These are phyloP conservation scores for Xanthoconium purpureum DNA, from an alignment of 768 basidiomycete genomes.

Conservation along the genomic window DNA sequence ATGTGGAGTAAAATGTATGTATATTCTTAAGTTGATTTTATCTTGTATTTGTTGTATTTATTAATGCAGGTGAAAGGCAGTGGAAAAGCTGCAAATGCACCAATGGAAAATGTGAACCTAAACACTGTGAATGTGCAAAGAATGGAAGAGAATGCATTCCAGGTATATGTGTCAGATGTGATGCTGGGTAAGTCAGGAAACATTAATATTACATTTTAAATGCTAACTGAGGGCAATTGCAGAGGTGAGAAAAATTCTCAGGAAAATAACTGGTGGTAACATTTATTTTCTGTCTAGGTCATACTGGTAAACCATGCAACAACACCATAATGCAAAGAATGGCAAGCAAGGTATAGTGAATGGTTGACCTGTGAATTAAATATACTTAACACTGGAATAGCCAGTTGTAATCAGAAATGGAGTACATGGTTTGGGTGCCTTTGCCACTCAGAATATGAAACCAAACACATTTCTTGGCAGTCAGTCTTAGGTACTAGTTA, in stretches of 20 bases:
- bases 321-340: slow-evolving; percentile 31
- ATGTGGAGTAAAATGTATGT: slow-evolving; percentile 43
- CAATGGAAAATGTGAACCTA: slow-evolving; percentile 28
- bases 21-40: neutral
- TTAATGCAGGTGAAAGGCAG: slow-evolving; percentile 13
- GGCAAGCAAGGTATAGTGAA: slow-evolving; percentile 18
- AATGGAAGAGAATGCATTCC: slow-evolving; percentile 49
- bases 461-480: slow-evolving; percentile 34
- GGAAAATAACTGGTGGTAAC: neutral
- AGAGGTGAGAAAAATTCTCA: slow-evolving; percentile 21
- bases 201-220: neutral
- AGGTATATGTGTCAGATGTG: slow-evolving; percentile 44
- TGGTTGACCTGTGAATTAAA: neutral
- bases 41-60: neutral
- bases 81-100: slow-evolving; percentile 12
- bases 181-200: slow-evolving; percentile 36
- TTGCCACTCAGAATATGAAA: slow-evolving; percentile 31
- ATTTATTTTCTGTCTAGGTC: slow-evolving; percentile 13
- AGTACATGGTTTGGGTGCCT: slow-evolving; percentile 45
- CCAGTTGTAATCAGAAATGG: slow-evolving; percentile 35
- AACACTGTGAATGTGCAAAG: slow-evolving; percentile 37
- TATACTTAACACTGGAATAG: slow-evolving; percentile 22
- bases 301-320: slow-evolving; percentile 16
- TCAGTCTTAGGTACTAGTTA: neutral
- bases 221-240: neutral